Evolutionary conservation across 208 protist genomes (phyloP), one percentile per base, ranked within the genome.

Genomic region (Trypanosoma cruzi): DNA sequence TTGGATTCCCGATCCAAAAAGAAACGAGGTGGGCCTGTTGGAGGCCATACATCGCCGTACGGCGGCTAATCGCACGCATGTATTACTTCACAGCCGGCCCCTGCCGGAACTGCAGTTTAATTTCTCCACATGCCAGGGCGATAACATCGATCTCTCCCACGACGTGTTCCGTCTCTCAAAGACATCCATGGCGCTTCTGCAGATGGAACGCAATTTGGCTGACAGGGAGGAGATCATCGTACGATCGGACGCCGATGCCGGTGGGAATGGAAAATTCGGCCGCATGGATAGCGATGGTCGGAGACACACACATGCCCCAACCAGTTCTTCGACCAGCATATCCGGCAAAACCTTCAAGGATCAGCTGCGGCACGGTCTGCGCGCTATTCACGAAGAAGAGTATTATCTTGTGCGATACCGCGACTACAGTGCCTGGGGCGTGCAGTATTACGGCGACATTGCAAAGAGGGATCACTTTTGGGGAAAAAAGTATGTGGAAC

Each of bases 371-470:
- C 61, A 73, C 3, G 83, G 80, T 29, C 76, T 94, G 52, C 81
- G 87, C 72, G 73, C 79, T 10, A 59, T 94, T 31, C 79, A 94
- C 52, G 77, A 90, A 63, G 89, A 94, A 48, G 86, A 94, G 63
- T 94, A 90, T 73, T 94, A 91, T 64, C 77, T 94, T 34, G 89
- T 94, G 59, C 72, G 68, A 58, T 94, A 94, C 69, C 85, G 89
- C 46, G 89, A 94, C 64, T 94, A 94, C 79, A 90, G 84, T 50
- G 36, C 73, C 11, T 94, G 89, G 89, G 85, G 83, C 3, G 77
- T 82, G 32, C 34, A 60, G 6, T 61, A 82, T 42, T 92, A 94
- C 78, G 64, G 62, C 53, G 63, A 52, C 56, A 68, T 92, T 56
- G 72, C 79, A 46, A 85, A 88, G 70, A 80, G 61, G 29, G 89